phyloP scores from a whole-genome alignment of 345 rosid species.

The Pugionium cornutum region DNA sequence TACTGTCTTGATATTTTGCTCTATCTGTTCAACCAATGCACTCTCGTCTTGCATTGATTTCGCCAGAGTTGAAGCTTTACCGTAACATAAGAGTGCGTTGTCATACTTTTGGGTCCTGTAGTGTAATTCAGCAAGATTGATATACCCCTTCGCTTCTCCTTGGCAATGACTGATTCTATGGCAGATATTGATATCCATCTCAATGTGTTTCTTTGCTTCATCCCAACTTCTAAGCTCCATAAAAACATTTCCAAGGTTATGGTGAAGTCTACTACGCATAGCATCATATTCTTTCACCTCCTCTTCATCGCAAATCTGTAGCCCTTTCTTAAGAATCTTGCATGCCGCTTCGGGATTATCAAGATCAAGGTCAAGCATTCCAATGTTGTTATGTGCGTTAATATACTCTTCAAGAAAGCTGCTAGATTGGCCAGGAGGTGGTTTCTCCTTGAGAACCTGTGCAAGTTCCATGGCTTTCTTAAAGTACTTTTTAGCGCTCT shows the following conservation, averaged over 20 bases:
- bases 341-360: conserved; percentile 77
- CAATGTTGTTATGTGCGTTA: conserved; percentile 88
- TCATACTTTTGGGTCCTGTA: conserved; percentile 74
- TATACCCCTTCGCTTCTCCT: conserved; percentile 96
- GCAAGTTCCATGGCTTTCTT: conserved; percentile 79
- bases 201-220: conserved; percentile 67
- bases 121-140: conserved; percentile 89
- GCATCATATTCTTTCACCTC: conserved; percentile 75
- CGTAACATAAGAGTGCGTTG: conserved; percentile 70
- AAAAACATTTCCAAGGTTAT: conserved; percentile 81
- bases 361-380: conserved; percentile 86
- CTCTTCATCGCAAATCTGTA: conserved; percentile 85
- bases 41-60: conserved; percentile 90
- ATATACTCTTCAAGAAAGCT: conserved; percentile 83
- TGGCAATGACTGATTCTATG: conserved; percentile 65
- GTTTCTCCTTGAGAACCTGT: conserved; percentile 60
- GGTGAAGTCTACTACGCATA: conserved; percentile 83
- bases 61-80: conserved; percentile 75
- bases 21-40: conserved; percentile 63
- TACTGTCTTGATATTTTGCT: conserved; percentile 62
- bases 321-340: conserved; percentile 56
- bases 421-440: conserved; percentile 54
- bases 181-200: conserved; percentile 81
- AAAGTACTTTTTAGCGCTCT: conserved; percentile 85
- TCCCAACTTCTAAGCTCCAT: conserved; percentile 74